Evolutionary conservation across 140 eudicot genomes (phyloP).

Genomic region (Senecio squalidus): DNA sequence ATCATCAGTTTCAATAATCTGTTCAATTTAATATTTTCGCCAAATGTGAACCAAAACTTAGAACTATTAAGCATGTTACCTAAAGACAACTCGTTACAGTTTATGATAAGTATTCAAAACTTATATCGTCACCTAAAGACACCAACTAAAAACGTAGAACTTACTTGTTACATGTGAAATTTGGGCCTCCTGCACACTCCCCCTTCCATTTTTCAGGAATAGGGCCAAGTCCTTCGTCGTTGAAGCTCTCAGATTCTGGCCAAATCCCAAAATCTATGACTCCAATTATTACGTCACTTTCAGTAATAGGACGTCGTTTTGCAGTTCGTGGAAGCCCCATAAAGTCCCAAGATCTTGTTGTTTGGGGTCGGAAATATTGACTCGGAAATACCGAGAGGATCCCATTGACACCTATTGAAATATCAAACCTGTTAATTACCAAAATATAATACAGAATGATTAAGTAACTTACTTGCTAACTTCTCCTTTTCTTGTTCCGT

Average conservation of each 20-base stretch:
- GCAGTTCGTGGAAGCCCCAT: not conserved
- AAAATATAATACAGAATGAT: not conserved
- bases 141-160: not conserved
- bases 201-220: not conserved
- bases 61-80: no score
- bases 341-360: not conserved
- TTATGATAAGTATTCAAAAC: no score
- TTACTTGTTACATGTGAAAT: not conserved
- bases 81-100: no score
- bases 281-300: constrained; percentile 14
- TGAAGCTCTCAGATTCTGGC: constrained; percentile 37
- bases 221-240: constrained; percentile 16
- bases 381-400: not conserved
- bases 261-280: constrained; percentile 23
- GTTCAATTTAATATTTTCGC: no score
- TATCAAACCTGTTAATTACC: no score
- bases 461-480: not conserved
- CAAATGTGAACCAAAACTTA: no score
- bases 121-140: no score
- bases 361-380: not conserved
- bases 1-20: no score
- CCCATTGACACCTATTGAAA: not conserved
- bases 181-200: not conserved
- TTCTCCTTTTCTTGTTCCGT: not conserved
- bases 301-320: not conserved